phyloP scores from a whole-genome alignment of 164 flowering plant genomes.

The Platanus orientalis region DNA sequence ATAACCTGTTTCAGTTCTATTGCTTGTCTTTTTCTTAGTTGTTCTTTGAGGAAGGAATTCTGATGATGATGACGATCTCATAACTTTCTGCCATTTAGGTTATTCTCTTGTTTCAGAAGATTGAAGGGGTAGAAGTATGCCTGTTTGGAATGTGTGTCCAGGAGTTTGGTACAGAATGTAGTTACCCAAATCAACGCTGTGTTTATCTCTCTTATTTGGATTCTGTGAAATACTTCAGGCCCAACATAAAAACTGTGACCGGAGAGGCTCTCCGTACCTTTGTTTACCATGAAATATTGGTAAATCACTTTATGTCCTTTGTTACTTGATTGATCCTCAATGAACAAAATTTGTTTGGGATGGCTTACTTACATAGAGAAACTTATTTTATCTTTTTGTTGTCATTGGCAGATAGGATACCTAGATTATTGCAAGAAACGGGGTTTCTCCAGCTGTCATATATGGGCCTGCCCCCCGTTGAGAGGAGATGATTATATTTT shows the following conservation, averaged over 20 bases:
- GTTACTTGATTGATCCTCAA: background rate
- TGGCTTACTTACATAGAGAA: background rate
- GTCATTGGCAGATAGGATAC: slow-evolving; percentile 14
- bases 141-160: slow-evolving; percentile 27
- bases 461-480: slow-evolving; percentile 22
- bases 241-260: slow-evolving; percentile 12
- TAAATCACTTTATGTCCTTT: background rate
- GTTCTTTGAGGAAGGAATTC: background rate
- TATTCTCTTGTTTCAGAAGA: slow-evolving; percentile 24
- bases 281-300: slow-evolving; percentile 24
- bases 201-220: slow-evolving; percentile 21
- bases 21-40: background rate
- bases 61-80: background rate
- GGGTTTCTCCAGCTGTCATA: slow-evolving; percentile 18
- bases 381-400: background rate
- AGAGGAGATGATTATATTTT: slow-evolving; percentile 19
- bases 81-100: slow-evolving; percentile 7
- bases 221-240: slow-evolving; percentile 18
- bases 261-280: slow-evolving; percentile 22
- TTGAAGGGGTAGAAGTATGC: slow-evolving; percentile 25
- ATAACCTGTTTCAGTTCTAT: background rate
- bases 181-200: slow-evolving; percentile 18
- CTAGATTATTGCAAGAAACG: slow-evolving; percentile 23
- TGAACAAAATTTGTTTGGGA: background rate
- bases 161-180: slow-evolving; percentile 24